Evolutionary conservation across 352 stramenopile genomes (phyloP), one percentile per base, ranked within the genome.

Genomic region (Blastocystis sp.): DNA sequence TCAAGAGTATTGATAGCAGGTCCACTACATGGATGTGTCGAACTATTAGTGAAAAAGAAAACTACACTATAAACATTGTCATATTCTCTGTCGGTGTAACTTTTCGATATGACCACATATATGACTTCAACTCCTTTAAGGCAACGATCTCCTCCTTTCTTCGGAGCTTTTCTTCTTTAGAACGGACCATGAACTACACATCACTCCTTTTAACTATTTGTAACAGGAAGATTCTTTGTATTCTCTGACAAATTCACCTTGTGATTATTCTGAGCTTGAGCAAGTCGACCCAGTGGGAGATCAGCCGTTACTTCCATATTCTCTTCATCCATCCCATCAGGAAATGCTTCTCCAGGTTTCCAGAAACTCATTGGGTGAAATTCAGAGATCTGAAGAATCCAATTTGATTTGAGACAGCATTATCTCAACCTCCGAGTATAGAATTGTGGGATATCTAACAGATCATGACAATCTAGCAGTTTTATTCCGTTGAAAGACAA

Each of bases 51-150:
- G 1, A 66, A 42, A 37, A 51, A 2, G 7, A n/a, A 24, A 16
- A 43, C 27, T 16, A 11, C 5, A 43, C 0, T 52, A 9, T 37
- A n/a, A 67, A 83, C 71, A 83, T 42, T 14, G 56, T 39, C 27
- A 66, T 63, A n/a, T 32, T 29, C 49, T 83, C 71, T 6, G 71
- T 66, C 0, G 51, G 24, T 24, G 46, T 66, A 27, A 83, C 29
- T 19, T 65, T 83, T 29, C 71, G 71, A 66, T 83, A 83, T 14
- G 46, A 66, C 71, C 71, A 83, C 71, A 83, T 83, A 29, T 83
- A 83, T 43, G 71, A 42, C 51, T 83, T 83, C 19, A 83, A 56
- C 52, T 83, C 71, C 19, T 83, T 83, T n/a, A 83, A 51, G 32
- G 71, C 71, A 12, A 54, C 49, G 19, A 83, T 66, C n/a, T 83